Evolutionary conservation across 371 early-diverging fungal species (phyloP).

Genomic region (Mucor circinelloides): DNA sequence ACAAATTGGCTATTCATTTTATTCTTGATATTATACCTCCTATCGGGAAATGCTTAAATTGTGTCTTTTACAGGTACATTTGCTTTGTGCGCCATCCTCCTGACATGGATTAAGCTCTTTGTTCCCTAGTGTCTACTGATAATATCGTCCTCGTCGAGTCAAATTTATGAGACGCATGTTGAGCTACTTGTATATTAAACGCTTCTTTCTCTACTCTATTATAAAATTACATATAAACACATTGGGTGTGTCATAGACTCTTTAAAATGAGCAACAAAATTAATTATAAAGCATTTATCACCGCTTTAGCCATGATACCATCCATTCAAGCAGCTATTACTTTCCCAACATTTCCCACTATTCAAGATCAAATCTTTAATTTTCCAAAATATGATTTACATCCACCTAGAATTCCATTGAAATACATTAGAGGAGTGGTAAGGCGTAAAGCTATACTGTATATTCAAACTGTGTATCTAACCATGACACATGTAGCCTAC

Average conservation of each 20-base stretch:
- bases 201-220: neutral
- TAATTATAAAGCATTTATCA: neutral
- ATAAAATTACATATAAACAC: neutral
- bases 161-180: no score
- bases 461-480: neutral
- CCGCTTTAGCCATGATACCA: neutral
- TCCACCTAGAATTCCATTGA: slow-evolving; percentile 8
- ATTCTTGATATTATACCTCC: no score
- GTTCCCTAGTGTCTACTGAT: neutral
- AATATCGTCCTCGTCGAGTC: neutral
- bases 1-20: no score
- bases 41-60: no score
- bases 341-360: slow-evolving; percentile 2
- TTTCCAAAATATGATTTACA: neutral
- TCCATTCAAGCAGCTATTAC: neutral
- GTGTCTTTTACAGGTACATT: no score
- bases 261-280: neutral
- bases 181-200: no score
- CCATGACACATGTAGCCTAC: slow-evolving; percentile 1
- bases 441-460: neutral
- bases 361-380: slow-evolving; percentile 14
- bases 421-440: slow-evolving; percentile 11
- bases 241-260: neutral
- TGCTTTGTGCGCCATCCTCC: neutral
- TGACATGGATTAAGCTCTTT: neutral